phyloP scores from a whole-genome alignment of 1,284 basidiomycete genomes.

The Leucoagaricus sp. region DNA sequence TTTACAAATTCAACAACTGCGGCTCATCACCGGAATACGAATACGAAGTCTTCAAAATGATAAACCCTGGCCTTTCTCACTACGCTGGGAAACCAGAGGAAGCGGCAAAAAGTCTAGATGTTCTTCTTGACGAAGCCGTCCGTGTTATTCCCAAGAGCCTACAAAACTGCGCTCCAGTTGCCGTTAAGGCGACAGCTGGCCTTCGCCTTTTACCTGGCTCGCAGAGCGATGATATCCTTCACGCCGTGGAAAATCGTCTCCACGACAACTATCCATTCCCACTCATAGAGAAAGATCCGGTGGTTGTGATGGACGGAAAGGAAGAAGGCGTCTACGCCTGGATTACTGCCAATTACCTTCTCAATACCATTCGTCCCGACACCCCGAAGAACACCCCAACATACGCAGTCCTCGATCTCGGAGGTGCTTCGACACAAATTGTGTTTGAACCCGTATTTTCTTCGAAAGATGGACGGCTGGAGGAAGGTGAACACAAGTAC shows the following conservation, averaged over 20 bases:
- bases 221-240: slow-evolving; percentile 77
- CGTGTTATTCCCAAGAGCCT: slow-evolving; percentile 73
- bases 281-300: slow-evolving; percentile 61
- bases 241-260: slow-evolving; percentile 72
- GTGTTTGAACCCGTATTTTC: slow-evolving; percentile 88
- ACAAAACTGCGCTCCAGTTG: slow-evolving; percentile 81
- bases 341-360: slow-evolving; percentile 96
- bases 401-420: slow-evolving; percentile 96
- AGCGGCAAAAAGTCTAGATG: slow-evolving; percentile 83
- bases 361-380: slow-evolving; percentile 69
- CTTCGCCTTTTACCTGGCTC: slow-evolving; percentile 73
- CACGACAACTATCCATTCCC: slow-evolving; percentile 75
- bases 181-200: slow-evolving; percentile 96
- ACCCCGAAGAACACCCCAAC: slow-evolving; percentile 53
- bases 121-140: slow-evolving; percentile 81
- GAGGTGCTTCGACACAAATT: slow-evolving; percentile 97
- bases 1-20: slow-evolving; percentile 98
- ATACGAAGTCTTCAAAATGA: slow-evolving; percentile 91
- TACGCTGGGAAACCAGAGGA: slow-evolving; percentile 60
- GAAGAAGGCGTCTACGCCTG: slow-evolving; percentile 98
- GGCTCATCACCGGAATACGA: slow-evolving; percentile 79
- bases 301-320: slow-evolving; percentile 93
- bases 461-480: slow-evolving; percentile 51
- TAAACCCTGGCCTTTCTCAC: slow-evolving; percentile 79
- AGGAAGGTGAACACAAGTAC: slow-evolving; percentile 94